Percentiles rank a stretch among this genome's conserved stretches.
Evolutionary conservation across 1,284 basidiomycete genomes (phyloP).

Genomic region (Mrakiaceae sp.): DNA sequence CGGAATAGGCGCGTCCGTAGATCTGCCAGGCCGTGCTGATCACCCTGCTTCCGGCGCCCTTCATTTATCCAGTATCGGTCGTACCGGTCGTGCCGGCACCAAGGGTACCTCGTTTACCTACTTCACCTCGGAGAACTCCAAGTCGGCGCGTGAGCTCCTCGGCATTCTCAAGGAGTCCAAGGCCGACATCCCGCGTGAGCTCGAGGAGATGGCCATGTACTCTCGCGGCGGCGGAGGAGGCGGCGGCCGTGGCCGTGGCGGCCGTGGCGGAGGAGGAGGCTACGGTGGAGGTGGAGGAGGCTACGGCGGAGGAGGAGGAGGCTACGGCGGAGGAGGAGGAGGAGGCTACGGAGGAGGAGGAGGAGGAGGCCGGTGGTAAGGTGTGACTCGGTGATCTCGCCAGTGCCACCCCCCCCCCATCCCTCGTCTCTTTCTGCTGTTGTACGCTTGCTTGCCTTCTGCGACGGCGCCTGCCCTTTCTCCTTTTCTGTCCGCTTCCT

Average conservation of each 20-base stretch:
- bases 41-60: too few relatives aligned
- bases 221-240: conserved; percentile 36
- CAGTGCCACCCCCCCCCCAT: too few relatives aligned
- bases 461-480: too few relatives aligned
- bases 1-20: neutral
- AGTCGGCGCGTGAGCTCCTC: conserved; percentile 83
- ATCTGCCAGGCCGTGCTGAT: neutral
- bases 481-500: too few relatives aligned
- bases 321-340: too few relatives aligned
- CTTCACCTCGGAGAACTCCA: conserved; percentile 75
- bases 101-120: conserved; percentile 85
- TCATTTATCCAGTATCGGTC: conserved; percentile 33
- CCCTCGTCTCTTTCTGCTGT: too few relatives aligned
- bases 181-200: conserved; percentile 71
- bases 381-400: too few relatives aligned
- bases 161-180: conserved; percentile 84
- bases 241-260: conserved; percentile 10
- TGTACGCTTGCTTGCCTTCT: too few relatives aligned
- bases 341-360: too few relatives aligned
- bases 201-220: conserved; percentile 87
- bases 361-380: too few relatives aligned
- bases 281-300: conserved; percentile 4
- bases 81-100: conserved; percentile 58
- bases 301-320: too few relatives aligned
- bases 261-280: conserved; percentile 12